These are phyloP conservation scores for Botrytis hyacinthi DNA, from an alignment of 2,329 filamentous ascomycete species.

Conservation along the genomic window DNA sequence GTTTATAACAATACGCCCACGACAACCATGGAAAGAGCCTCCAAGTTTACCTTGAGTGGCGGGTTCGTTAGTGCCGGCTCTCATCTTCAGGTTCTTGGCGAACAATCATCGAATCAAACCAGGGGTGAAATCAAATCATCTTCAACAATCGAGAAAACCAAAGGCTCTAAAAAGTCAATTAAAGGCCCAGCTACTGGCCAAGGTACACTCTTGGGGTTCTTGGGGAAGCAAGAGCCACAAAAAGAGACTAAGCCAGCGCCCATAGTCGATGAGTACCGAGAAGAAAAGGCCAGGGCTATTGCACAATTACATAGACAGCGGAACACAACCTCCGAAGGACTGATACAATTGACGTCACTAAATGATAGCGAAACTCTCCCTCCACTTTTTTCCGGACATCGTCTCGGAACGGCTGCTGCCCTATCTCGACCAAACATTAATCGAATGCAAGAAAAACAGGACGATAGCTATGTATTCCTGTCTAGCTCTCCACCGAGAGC, in stretches of 20 bases:
- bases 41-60: slow-evolving; percentile 60
- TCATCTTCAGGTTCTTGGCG: slow-evolving; percentile 36
- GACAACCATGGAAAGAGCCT: slow-evolving; percentile 61
- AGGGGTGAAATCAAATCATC: slow-evolving; percentile 25
- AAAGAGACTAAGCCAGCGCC: not conserved
- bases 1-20: slow-evolving; percentile 43
- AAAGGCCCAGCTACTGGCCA: slow-evolving; percentile 28
- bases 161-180: slow-evolving; percentile 21
- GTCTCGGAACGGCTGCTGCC: slow-evolving; percentile 25
- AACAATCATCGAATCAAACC: slow-evolving; percentile 33
- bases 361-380: not conserved
- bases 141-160: not conserved
- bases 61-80: slow-evolving; percentile 37
- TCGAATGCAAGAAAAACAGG: slow-evolving; percentile 23
- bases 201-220: slow-evolving; percentile 32
- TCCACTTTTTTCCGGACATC: slow-evolving; percentile 28
- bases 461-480: slow-evolving; percentile 36
- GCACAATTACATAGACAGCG: slow-evolving; percentile 14
- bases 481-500: slow-evolving; percentile 36
- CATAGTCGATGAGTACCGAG: not conserved
- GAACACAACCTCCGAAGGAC: not conserved
- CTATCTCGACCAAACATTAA: slow-evolving; percentile 27
- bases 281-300: not conserved
- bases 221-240: slow-evolving; percentile 28
- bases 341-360: not conserved